Percentiles rank a stretch among this genome's conserved stretches.
phyloP scores from a whole-genome alignment of 768 basidiomycete genomes.

The Leccinellum albellum region DNA sequence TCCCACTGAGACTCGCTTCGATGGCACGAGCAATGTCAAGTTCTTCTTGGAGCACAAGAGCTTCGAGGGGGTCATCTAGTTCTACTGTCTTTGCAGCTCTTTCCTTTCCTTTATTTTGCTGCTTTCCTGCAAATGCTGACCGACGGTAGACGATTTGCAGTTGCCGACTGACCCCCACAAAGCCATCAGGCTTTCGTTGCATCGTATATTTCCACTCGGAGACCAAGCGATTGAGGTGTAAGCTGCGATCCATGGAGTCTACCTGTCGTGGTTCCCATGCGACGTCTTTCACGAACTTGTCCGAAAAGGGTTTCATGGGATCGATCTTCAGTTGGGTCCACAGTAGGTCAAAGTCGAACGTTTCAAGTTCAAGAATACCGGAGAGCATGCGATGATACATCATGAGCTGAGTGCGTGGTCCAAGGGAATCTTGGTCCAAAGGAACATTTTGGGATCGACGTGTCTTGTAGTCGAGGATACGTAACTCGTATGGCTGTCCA shows the following conservation, averaged over 20 bases:
- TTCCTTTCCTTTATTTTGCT: neutral
- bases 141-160: constrained; percentile 42
- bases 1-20: constrained; percentile 40
- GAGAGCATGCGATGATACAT: constrained; percentile 67
- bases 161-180: constrained; percentile 32
- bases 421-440: constrained; percentile 49
- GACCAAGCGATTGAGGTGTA: constrained; percentile 32
- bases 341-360: constrained; percentile 49
- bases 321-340: constrained; percentile 49
- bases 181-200: constrained; percentile 16
- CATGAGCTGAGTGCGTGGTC: constrained; percentile 72
- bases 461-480: constrained; percentile 69
- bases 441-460: constrained; percentile 50
- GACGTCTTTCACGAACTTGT: constrained; percentile 39
- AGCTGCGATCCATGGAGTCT: constrained; percentile 14
- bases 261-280: constrained; percentile 14
- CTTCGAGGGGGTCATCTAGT: constrained; percentile 11
- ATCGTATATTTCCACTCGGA: constrained; percentile 31
- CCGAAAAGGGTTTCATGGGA: constrained; percentile 45
- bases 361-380: constrained; percentile 40
- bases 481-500: constrained; percentile 31
- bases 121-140: constrained; percentile 4
- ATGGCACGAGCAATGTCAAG: constrained; percentile 44
- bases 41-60: constrained; percentile 34
- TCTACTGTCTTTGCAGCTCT: constrained; percentile 1